A percentile compares a stretch with the other conserved stretches of the same genome.
phyloP scores from a whole-genome alignment of 1,139 yeast species.

The Ogataea hybrid region DNA sequence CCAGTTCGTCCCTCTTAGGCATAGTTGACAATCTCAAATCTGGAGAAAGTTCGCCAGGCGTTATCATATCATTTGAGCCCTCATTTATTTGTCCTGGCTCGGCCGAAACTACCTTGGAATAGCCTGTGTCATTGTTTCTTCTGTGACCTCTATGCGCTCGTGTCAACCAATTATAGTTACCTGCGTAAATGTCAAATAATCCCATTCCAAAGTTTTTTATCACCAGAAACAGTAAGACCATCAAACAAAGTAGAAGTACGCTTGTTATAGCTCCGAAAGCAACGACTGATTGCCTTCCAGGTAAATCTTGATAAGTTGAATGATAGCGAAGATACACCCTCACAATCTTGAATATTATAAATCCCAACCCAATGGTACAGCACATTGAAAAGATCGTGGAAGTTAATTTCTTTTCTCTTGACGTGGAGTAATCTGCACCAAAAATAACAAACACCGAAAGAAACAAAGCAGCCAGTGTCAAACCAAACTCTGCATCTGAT shows the following conservation, averaged over 20 bases:
- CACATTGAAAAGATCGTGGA: constrained; percentile 4
- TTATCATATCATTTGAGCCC: too few species aligned
- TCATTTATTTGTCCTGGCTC: too few species aligned
- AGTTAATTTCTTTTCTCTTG: constrained; percentile 34
- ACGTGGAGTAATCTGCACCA: constrained; percentile 37
- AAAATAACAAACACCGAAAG: constrained; percentile 37
- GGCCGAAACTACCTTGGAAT: not conserved
- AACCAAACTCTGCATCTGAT: constrained; percentile 39
- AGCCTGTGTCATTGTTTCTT: not conserved
- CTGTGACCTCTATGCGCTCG: too few species aligned
- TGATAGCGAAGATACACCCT: too few species aligned
- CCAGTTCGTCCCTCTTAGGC: constrained; percentile 10
- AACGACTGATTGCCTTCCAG: too few species aligned
- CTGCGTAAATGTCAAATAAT: too few species aligned
- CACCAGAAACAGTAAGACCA: too few species aligned
- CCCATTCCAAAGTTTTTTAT: too few species aligned
- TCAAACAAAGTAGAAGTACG: too few species aligned
- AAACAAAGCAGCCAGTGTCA: constrained; percentile 37
- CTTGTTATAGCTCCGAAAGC: too few species aligned
- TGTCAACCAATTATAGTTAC: too few species aligned
- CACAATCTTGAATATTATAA: constrained; percentile 42
- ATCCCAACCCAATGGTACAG: constrained; percentile 36
- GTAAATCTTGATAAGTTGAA: too few species aligned
- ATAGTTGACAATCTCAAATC: not conserved
- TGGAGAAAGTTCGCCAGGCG: not conserved